Percentiles rank a stretch among this genome's conserved stretches.
phyloP scores from a whole-genome alignment of 257 asterid genomes.

The Petrea volubilis region DNA sequence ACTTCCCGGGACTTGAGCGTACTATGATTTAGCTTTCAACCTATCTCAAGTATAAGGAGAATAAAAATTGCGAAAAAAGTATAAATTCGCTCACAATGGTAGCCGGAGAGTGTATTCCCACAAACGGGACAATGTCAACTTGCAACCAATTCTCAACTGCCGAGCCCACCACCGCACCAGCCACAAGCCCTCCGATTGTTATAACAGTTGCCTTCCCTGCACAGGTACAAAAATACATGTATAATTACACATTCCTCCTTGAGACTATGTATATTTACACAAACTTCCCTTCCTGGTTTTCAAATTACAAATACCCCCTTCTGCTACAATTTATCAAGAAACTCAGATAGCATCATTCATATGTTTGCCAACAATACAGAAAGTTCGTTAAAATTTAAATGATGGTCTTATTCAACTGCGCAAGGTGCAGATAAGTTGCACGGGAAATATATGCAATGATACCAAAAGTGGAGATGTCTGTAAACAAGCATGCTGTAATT shows the following conservation, averaged over 20 bases:
- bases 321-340: too few relatives aligned
- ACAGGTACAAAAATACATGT: neutral
- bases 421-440: too few relatives aligned
- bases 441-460: too few relatives aligned
- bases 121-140: slow-evolving; percentile 88
- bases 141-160: slow-evolving; percentile 95
- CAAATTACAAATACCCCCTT: too few relatives aligned
- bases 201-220: slow-evolving; percentile 93
- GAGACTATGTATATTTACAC: too few relatives aligned
- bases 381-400: neutral
- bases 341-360: too few relatives aligned
- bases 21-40: slow-evolving; percentile 23
- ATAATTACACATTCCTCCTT: too few relatives aligned
- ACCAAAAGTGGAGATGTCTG: too few relatives aligned
- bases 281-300: too few relatives aligned
- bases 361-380: too few relatives aligned
- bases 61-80: slow-evolving; percentile 80
- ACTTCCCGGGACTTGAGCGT: slow-evolving; percentile 26
- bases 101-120: slow-evolving; percentile 89
- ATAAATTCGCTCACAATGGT: slow-evolving; percentile 84
- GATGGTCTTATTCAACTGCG: too few relatives aligned
- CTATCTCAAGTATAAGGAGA: slow-evolving; percentile 78
- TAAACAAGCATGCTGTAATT: too few relatives aligned
- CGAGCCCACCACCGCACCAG: slow-evolving; percentile 95
- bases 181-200: slow-evolving; percentile 94